phyloP scores from a whole-genome alignment of 306 rosid species.

The Inga laurina region DNA sequence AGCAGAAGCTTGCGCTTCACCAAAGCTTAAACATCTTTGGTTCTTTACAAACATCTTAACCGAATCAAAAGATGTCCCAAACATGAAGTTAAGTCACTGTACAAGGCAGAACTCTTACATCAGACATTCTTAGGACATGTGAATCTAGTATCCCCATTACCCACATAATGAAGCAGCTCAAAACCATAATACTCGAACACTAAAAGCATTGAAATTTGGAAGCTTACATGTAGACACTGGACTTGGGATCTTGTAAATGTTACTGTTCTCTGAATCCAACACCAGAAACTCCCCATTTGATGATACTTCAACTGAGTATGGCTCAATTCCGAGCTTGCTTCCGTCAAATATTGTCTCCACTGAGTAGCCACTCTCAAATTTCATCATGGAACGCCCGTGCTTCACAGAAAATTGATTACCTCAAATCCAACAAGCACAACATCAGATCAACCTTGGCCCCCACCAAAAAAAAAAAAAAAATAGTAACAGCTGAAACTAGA shows the following conservation, averaged over 20 bases:
- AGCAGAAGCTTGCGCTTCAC: constrained; percentile 65
- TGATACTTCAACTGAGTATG: constrained; percentile 70
- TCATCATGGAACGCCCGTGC: constrained; percentile 80
- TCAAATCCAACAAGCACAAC: constrained; percentile 14
- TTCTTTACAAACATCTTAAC: constrained; percentile 26
- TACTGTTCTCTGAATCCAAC: constrained; percentile 89
- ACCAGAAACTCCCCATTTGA: constrained; percentile 80
- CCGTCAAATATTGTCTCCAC: constrained; percentile 97
- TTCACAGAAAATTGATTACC: constrained; percentile 57
- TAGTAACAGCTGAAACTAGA: constrained; percentile 11
- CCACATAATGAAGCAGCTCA: constrained; percentile 21
- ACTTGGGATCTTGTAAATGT: constrained; percentile 75
- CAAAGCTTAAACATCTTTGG: constrained; percentile 52
- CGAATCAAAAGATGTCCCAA: constrained; percentile 48
- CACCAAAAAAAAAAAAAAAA: constrained; percentile 18
- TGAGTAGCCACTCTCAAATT: constrained; percentile 84
- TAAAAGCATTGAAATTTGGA: not conserved
- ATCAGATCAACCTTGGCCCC: constrained; percentile 23
- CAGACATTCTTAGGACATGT: constrained; percentile 28
- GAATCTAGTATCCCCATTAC: constrained; percentile 29
- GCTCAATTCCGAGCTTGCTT: constrained; percentile 90
- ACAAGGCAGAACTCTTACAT: constrained; percentile 13
- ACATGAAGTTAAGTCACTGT: constrained; percentile 41
- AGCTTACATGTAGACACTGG: constrained; percentile 79
- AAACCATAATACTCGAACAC: constrained; percentile 5